A percentile compares a stretch with the other conserved stretches of the same genome.
Conservation (phyloP, 176 grass and related monocot species). For the Aegilops sharonensis region DNA sequence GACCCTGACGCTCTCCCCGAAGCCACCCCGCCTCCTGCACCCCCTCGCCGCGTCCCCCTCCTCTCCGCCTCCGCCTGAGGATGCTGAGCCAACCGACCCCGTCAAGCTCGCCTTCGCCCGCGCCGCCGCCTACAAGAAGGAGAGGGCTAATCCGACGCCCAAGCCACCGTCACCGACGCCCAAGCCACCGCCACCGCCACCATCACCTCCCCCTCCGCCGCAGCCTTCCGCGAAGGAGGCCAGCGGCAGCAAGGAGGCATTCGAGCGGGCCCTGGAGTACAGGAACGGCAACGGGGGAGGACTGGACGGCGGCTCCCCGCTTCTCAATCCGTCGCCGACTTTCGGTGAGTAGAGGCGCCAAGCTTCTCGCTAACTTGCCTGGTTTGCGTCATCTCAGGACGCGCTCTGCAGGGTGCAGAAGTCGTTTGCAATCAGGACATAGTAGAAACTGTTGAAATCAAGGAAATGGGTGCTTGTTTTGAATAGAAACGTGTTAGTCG, state of each 20-base stretch:
- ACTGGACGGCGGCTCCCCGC: constrained; percentile 9
- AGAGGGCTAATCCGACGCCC: constrained; percentile 28
- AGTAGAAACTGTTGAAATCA: not conserved
- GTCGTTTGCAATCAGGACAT: not conserved
- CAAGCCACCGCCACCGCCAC: not conserved
- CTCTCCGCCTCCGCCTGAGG: constrained; percentile 32
- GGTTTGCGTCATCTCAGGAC: not conserved
- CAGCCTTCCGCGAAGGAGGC: not conserved
- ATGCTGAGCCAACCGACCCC: constrained; percentile 30
- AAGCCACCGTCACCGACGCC: not conserved
- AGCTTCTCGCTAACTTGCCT: not conserved
- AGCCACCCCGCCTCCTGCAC: not conserved
- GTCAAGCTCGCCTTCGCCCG: constrained; percentile 48
- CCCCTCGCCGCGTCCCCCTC: constrained; percentile 16
- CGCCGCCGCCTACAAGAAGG: constrained; percentile 49
- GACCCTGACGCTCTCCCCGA: not conserved
- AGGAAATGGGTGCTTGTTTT: not conserved
- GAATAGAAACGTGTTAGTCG: too few species aligned
- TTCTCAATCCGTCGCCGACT: constrained; percentile 22
- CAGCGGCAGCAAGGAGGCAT: constrained; percentile 24
- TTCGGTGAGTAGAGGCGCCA: constrained; percentile 31
- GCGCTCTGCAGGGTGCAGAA: not conserved
- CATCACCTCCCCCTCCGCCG: not conserved
- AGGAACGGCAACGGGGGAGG: constrained; percentile 31
- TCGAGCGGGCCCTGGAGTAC: constrained; percentile 45